These are phyloP conservation scores for Populus hybrid DNA, from an alignment of 441 rosid genomes.

Conservation along the genomic window DNA sequence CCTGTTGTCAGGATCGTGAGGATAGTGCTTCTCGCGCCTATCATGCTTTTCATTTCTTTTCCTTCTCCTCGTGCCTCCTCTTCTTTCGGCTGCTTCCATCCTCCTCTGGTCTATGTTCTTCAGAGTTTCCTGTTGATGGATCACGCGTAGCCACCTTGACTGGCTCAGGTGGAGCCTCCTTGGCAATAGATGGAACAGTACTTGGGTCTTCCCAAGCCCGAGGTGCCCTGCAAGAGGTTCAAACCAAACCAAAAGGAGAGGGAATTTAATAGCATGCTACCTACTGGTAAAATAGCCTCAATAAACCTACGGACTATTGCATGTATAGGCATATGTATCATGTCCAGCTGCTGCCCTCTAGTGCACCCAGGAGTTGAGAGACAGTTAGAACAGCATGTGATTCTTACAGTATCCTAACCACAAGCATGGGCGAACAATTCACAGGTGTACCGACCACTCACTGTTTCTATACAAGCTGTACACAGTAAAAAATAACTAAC, in stretches of 20 bases:
- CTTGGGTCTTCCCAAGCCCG: conserved; percentile 87
- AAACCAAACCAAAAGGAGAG: neutral
- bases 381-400: too few relatives aligned
- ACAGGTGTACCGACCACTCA: neutral
- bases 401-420: neutral
- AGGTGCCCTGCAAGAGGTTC: conserved; percentile 44
- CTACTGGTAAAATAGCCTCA: neutral
- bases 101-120: conserved; percentile 40
- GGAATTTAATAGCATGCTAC: neutral
- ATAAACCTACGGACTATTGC: neutral
- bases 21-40: conserved; percentile 50
- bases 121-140: conserved; percentile 30
- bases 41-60: conserved; percentile 48
- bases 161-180: conserved; percentile 32
- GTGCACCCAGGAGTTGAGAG: too few relatives aligned
- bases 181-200: conserved; percentile 44
- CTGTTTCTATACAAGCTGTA: neutral
- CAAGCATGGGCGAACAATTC: too few relatives aligned
- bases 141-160: conserved; percentile 26
- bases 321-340: neutral
- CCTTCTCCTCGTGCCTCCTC: conserved; percentile 47
- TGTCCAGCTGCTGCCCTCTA: neutral
- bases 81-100: conserved; percentile 51
- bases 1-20: conserved; percentile 41
- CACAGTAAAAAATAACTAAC: too few relatives aligned